These are phyloP conservation scores for Penicillium verrucosum DNA, from an alignment of 2,329 filamentous ascomycete species.

Conservation along the genomic window DNA sequence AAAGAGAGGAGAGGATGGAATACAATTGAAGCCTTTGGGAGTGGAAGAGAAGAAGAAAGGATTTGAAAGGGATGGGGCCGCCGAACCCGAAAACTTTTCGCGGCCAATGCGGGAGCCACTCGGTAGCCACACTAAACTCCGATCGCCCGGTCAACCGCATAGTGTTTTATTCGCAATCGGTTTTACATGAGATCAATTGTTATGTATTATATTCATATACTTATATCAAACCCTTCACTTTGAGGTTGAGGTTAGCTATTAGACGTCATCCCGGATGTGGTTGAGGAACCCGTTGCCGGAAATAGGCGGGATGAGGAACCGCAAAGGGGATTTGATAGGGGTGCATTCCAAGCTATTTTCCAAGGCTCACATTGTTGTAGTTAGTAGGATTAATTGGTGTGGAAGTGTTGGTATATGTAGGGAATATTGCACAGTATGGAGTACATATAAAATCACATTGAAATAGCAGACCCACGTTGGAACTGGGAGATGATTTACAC, in stretches of 20 bases:
- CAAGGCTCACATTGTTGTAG: too few species aligned
- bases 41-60: slow-evolving; percentile 17
- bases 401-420: background rate
- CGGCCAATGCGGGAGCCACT: slow-evolving; percentile 24
- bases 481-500: background rate
- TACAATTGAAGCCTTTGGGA: slow-evolving; percentile 15
- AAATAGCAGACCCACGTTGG: slow-evolving; percentile 3
- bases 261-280: background rate
- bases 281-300: background rate
- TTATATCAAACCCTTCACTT: background rate
- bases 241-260: background rate
- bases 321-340: background rate
- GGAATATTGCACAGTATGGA: background rate
- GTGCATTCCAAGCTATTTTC: background rate
- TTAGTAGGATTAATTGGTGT: background rate
- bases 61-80: slow-evolving; percentile 30
- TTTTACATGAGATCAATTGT: background rate
- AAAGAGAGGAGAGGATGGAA: slow-evolving; percentile 15
- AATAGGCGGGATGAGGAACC: slow-evolving; percentile 1
- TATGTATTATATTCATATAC: background rate
- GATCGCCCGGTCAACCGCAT: slow-evolving; percentile 5
- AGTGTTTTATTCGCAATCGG: background rate
- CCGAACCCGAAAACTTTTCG: slow-evolving; percentile 35
- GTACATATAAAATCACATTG: background rate
- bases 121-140: slow-evolving; percentile 10